Percentiles rank a stretch among this genome's conserved stretches.
Evolutionary conservation across 805 yeast genomes (phyloP).

Genomic region (Candida sphagnicola): DNA sequence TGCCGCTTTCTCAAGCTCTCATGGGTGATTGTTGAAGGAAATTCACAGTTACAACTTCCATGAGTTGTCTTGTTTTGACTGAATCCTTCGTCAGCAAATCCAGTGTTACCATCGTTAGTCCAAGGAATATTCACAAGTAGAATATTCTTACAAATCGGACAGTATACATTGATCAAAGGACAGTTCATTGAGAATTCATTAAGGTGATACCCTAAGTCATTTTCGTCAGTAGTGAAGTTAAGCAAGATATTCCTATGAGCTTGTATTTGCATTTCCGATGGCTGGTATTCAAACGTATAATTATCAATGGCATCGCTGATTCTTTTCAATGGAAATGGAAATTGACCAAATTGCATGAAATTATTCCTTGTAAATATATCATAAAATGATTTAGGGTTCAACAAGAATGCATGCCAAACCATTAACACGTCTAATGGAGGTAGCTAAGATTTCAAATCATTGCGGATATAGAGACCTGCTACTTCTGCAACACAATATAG

Average conservation of each 20-base stretch:
- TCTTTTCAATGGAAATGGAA: conserved; percentile 11
- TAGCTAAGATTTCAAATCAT: conserved; percentile 3
- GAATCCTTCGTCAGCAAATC: conserved; percentile 6
- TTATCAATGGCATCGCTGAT: conserved; percentile 9
- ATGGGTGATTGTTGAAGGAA: not conserved
- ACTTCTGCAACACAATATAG: not conserved
- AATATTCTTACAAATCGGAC: conserved; percentile 1
- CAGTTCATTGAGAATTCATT: conserved; percentile 2
- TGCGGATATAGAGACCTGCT: not conserved
- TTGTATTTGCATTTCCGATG: conserved; percentile 1
- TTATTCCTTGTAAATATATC: conserved; percentile 11
- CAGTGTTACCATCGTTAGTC: conserved; percentile 5
- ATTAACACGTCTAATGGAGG: conserved; percentile 20
- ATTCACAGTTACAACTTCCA: not conserved
- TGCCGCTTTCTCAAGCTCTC: conserved; percentile 6
- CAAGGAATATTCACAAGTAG: not conserved
- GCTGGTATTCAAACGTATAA: conserved; percentile 7
- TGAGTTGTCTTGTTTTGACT: not conserved
- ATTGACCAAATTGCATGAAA: conserved; percentile 8
- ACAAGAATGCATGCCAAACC: conserved; percentile 20
- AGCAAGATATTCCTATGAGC: not conserved
- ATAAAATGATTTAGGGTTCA: conserved; percentile 14
- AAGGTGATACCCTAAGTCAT: not conserved
- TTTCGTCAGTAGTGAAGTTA: not conserved
- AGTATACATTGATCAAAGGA: not conserved